Base-by-base conservation (phyloP, 2,329 filamentous ascomycete species). In the Fusarium sp. region DNA sequence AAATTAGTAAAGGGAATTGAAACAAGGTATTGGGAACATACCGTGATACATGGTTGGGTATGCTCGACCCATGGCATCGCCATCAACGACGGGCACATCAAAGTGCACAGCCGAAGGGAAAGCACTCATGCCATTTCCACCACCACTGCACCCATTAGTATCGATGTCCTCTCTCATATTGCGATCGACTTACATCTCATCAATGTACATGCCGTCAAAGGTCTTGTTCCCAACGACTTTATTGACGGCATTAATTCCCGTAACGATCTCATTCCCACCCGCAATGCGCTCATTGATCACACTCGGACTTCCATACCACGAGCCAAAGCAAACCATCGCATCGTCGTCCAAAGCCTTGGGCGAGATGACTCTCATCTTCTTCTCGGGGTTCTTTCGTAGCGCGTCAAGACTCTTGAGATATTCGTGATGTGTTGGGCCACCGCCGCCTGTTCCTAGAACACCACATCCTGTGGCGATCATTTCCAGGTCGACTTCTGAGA, bases 221-320 rank as follows among this genome's bases (percentile, higher is more conserved):
- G 72, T 66, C n/a, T 75, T 70, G 13, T 76, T 73, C 5, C 77
- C 77, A 23, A 77, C 51, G 12, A 80, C 74, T 44, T 75, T 79
- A 14, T 75, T 77, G 3, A 80, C 65, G 4, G 78, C 78, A 42
- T 81, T 77, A 45, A 81, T 79, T 2, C 79, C 81, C 5, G 68
- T 72, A 21, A 77, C 71, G 23, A 81, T 81, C 64, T 81, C 81
- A 18, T 70, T 78, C 6, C 81, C 81, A 2, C 74, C 74, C 1
- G 76, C 75, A 2, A 82, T 74, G 0, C 78, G 75, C 69, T 82
- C 80, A 34, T 79, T 80, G 42, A 79, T 79, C 12, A 82, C 80
- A 21, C 78, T 81, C 0, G 81, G 81, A 34, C 80, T 81, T 5
- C 82, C 83, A 44, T 84, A 84, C 77, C 82, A 83, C 1, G 81